phyloP scores from a whole-genome alignment of 2,329 filamentous ascomycete genomes.

The Daldinia sp. region DNA sequence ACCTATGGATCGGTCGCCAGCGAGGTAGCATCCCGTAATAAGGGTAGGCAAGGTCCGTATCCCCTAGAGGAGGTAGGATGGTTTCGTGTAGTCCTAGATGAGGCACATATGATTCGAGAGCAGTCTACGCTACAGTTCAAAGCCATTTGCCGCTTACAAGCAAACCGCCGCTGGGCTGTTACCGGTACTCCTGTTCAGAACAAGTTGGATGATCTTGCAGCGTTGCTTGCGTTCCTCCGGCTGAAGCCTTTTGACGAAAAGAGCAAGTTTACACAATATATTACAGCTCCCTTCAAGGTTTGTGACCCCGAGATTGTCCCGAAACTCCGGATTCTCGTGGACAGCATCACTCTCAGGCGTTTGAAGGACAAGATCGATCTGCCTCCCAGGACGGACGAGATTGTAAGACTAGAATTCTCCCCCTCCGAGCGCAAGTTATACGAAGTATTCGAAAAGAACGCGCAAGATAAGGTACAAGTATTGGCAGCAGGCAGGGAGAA shows the following conservation, averaged over 20 bases:
- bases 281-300: slow-evolving; percentile 86
- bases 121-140: slow-evolving; percentile 84
- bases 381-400: slow-evolving; percentile 77
- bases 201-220: slow-evolving; percentile 87
- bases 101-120: slow-evolving; percentile 94
- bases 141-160: slow-evolving; percentile 82
- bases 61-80: slow-evolving; percentile 85
- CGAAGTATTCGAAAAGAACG: slow-evolving; percentile 84
- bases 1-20: slow-evolving; percentile 91
- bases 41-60: slow-evolving; percentile 68
- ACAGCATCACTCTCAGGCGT: slow-evolving; percentile 92
- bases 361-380: slow-evolving; percentile 92
- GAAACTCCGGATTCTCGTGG: slow-evolving; percentile 88
- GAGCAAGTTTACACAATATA: slow-evolving; percentile 79
- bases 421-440: slow-evolving; percentile 82
- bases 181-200: slow-evolving; percentile 98
- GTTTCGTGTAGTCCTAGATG: slow-evolving; percentile 94
- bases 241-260: slow-evolving; percentile 87
- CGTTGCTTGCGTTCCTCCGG: slow-evolving; percentile 86
- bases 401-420: slow-evolving; percentile 81
- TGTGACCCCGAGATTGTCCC: slow-evolving; percentile 86
- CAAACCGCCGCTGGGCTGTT: slow-evolving; percentile 92
- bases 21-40: slow-evolving; percentile 75
- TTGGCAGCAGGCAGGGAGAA: slow-evolving; percentile 73
- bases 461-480: slow-evolving; percentile 81